phyloP scores from a whole-genome alignment of 768 basidiomycete genomes.

The Termitomyces sp. region DNA sequence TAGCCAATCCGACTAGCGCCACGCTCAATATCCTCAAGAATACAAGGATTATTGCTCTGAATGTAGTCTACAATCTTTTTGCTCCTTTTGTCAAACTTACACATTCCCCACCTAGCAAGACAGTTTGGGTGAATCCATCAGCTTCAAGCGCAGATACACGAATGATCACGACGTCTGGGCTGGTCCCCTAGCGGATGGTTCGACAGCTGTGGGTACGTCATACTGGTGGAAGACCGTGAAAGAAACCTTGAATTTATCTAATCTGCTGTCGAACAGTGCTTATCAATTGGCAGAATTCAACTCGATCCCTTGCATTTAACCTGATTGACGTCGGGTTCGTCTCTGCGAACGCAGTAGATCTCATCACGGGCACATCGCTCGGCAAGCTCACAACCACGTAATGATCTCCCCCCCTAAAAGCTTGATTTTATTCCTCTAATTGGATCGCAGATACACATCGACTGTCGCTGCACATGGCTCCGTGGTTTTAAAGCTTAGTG shows the following conservation, averaged over 20 bases:
- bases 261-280: slow-evolving; percentile 26
- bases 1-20: slow-evolving; percentile 28
- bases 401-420: slow-evolving; percentile 8
- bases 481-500: slow-evolving; percentile 34
- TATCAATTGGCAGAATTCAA: slow-evolving; percentile 39
- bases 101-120: slow-evolving; percentile 35
- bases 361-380: slow-evolving; percentile 34
- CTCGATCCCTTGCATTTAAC: slow-evolving; percentile 36
- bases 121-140: slow-evolving; percentile 37
- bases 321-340: slow-evolving; percentile 39
- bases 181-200: slow-evolving; percentile 44
- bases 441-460: slow-evolving; percentile 28
- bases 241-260: background rate
- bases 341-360: slow-evolving; percentile 35
- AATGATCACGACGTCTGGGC: slow-evolving; percentile 48
- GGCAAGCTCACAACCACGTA: slow-evolving; percentile 34
- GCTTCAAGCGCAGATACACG: slow-evolving; percentile 43
- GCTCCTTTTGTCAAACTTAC: background rate
- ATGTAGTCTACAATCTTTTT: slow-evolving; percentile 20
- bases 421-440: background rate
- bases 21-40: slow-evolving; percentile 38
- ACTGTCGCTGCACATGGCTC: slow-evolving; percentile 31
- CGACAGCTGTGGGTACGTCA: slow-evolving; percentile 37
- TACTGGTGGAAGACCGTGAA: background rate
- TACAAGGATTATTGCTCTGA: slow-evolving; percentile 37